Evolutionary conservation across 2,329 filamentous ascomycete species (phyloP), one percentile per base, ranked within the genome.

Genomic region (Graphilbum fragrans): DNA sequence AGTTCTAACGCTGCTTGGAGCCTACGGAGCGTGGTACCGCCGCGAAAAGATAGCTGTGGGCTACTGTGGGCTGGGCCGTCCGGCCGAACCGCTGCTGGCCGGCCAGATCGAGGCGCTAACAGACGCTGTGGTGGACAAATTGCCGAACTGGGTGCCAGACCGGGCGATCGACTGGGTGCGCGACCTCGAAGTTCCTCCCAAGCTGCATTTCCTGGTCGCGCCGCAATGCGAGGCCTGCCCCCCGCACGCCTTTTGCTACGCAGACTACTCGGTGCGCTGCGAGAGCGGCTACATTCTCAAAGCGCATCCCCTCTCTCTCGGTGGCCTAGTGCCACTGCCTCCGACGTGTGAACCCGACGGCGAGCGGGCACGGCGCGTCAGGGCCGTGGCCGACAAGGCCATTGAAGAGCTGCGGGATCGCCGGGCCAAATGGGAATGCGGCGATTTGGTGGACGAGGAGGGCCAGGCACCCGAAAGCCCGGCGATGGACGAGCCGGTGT

Each of bases 1-100:
- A 2, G 57, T 90, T 3, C 56, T 83, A 18, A 79, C 82, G 0
- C 62, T 92, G 10, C 59, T 92, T 7, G 73, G 73, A 25, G 77
- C 81, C 1, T 86, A 94, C 48, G 82, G 72, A 23, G 75, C 75
- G 9, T 92, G 88, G 74, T 98, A 88, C 66, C 73, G 90, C 38
- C 86, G 94, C 56, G 92, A 98, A 61, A 96, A 96, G 69, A 67
- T 94, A n/a, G 82, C 86, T 16, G 86, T 96, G 18, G 92, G 93
- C 27, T 98, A 94, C 56, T 98, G 92, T 57, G 87, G 88, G 12
- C 74, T 94, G 41, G 92, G 83, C 20, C 75, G 80, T 41, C 67
- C 76, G 37, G 74, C 69, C 2, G 66, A 62, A 25, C 55, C 66
- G 48, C 55, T 77, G 23, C 56, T 62, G 8, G 51, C 56, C 3